phyloP scores from a whole-genome alignment of 2,329 filamentous ascomycete species.

The Trichophyton verrucosum region DNA sequence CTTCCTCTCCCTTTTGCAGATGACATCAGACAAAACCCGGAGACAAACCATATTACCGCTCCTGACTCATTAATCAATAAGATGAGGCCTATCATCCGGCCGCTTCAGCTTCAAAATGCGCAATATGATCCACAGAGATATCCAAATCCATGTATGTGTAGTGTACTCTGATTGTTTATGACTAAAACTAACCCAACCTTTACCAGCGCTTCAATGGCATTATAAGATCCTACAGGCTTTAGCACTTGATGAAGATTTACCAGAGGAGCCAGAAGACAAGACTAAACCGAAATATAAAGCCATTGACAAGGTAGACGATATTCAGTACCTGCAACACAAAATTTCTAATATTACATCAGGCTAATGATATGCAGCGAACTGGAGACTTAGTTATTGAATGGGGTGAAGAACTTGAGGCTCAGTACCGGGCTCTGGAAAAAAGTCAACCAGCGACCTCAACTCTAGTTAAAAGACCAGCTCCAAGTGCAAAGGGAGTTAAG shows the following conservation, averaged over 20 bases:
- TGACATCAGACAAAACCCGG: conserved; percentile 65
- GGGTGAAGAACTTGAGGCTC: conserved; percentile 54
- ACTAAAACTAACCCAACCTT: background rate
- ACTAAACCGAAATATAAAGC: conserved; percentile 75
- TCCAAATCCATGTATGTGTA: conserved; percentile 57
- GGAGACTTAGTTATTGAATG: conserved; percentile 69
- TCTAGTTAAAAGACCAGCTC: conserved; percentile 36
- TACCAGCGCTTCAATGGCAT: conserved; percentile 73
- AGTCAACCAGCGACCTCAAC: conserved; percentile 32
- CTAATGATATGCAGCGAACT: conserved; percentile 42
- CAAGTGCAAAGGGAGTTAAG: conserved; percentile 16
- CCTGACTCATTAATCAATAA: conserved; percentile 62
- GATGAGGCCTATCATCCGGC: conserved; percentile 73
- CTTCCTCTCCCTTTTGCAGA: conserved; percentile 80
- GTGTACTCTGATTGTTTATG: background rate
- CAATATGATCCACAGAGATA: conserved; percentile 77
- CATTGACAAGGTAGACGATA: conserved; percentile 55
- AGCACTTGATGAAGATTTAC: conserved; percentile 82
- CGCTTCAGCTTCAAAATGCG: conserved; percentile 76
- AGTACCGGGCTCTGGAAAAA: conserved; percentile 36
- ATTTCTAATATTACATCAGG: background rate
- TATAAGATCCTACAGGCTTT: conserved; percentile 87
- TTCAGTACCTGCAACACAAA: background rate
- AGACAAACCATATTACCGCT: conserved; percentile 44
- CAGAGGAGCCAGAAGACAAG: conserved; percentile 59